Evolutionary conservation across 2,329 filamentous ascomycete genomes (phyloP).

Genomic region (Trichoderma hamatum): DNA sequence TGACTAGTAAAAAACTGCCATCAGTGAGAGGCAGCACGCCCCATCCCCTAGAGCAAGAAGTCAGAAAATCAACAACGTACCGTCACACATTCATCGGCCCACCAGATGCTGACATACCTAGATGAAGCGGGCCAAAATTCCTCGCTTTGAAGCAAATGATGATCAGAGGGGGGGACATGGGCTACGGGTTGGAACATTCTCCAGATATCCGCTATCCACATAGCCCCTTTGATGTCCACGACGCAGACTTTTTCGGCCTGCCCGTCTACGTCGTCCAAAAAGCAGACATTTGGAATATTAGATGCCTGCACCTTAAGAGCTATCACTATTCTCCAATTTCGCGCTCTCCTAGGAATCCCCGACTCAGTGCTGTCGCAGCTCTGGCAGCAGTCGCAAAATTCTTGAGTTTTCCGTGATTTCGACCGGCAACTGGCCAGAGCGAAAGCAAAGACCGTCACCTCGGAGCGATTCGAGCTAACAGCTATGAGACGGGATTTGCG

Average conservation of each 20-base stretch:
- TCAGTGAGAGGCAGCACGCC: constrained; percentile 52
- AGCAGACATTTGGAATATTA: constrained; percentile 59
- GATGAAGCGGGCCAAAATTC: constrained; percentile 37
- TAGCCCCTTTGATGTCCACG: constrained; percentile 52
- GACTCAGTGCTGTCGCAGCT: constrained; percentile 32
- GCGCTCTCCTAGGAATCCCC: constrained; percentile 46
- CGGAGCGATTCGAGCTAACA: constrained; percentile 73
- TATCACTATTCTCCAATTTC: constrained; percentile 56
- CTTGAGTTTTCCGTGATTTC: background rate
- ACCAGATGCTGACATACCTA: constrained; percentile 31
- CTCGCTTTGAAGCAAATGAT: constrained; percentile 35
- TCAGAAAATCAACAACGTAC: background rate
- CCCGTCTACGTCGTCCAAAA: constrained; percentile 51
- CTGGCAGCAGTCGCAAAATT: constrained; percentile 26
- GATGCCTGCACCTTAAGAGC: constrained; percentile 43
- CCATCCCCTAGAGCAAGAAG: constrained; percentile 46
- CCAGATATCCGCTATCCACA: constrained; percentile 60
- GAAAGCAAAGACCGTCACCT: constrained; percentile 58
- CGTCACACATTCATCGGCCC: background rate
- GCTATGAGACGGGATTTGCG: constrained; percentile 81
- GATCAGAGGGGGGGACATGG: constrained; percentile 31
- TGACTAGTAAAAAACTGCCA: constrained; percentile 47
- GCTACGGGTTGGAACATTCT: constrained; percentile 37
- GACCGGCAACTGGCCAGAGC: constrained; percentile 38
- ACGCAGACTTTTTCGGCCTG: constrained; percentile 54